Percentiles rank a stretch among this genome's conserved stretches.
phyloP scores from a whole-genome alignment of 805 yeast species.

The Tetrapisispora nanseiensis region DNA sequence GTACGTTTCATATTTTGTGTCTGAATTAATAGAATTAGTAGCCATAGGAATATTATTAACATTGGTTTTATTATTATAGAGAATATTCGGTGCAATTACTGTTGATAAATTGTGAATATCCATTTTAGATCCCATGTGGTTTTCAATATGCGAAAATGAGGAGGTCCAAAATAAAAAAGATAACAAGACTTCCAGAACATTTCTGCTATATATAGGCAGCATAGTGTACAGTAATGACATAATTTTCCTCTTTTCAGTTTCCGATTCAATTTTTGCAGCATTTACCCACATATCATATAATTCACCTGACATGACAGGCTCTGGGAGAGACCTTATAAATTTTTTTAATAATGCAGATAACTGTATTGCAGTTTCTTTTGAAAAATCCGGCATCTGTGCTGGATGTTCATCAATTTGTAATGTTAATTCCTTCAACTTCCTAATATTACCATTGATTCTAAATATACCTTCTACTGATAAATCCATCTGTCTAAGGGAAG shows the following conservation, averaged over 20 bases:
- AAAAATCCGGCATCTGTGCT: conserved; percentile 56
- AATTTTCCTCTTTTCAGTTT: conserved; percentile 38
- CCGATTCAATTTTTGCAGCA: conserved; percentile 47
- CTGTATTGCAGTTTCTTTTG: conserved; percentile 77
- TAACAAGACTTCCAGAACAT: conserved; percentile 74
- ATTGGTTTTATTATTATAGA: conserved; percentile 33
- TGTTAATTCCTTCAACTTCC: conserved; percentile 62
- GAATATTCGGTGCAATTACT: conserved; percentile 85
- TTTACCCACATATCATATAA: conserved; percentile 72
- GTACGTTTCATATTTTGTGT: conserved; percentile 22
- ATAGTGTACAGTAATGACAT: conserved; percentile 60
- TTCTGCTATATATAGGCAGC: conserved; percentile 74
- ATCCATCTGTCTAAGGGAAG: conserved; percentile 79
- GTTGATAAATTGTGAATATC: conserved; percentile 92
- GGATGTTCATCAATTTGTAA: conserved; percentile 69
- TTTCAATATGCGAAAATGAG: conserved; percentile 87
- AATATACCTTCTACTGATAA: conserved; percentile 94
- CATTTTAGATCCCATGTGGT: conserved; percentile 89
- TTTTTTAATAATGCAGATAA: conserved; percentile 87
- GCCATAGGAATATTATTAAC: conserved; percentile 10
- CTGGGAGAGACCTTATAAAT: conserved; percentile 86
- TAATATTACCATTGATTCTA: conserved; percentile 91
- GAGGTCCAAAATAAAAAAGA: conserved; percentile 92
- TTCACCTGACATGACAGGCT: conserved; percentile 70
- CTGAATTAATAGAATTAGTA: conserved; percentile 10